These are phyloP conservation scores for Capronia americana DNA, from an alignment of 2,329 filamentous ascomycete species.

Conservation along the genomic window DNA sequence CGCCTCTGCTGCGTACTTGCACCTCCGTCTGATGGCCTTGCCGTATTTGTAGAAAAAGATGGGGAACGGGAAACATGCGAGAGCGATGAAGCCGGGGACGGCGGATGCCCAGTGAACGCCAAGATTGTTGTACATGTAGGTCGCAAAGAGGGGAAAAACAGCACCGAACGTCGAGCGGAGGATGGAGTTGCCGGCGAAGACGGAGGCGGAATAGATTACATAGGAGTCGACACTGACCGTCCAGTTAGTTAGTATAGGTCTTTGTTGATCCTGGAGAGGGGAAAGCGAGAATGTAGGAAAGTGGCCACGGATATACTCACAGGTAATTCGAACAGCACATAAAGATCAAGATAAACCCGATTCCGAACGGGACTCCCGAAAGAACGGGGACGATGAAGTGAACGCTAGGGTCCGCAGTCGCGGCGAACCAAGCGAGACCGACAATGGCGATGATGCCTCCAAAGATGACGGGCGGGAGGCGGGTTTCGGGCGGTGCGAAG, in stretches of 20 bases:
- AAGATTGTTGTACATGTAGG: constrained; percentile 52
- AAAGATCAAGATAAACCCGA: constrained; percentile 49
- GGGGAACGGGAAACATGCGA: constrained; percentile 53
- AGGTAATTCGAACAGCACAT: constrained; percentile 50
- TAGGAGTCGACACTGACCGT: constrained; percentile 47
- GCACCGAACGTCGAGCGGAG: constrained; percentile 55
- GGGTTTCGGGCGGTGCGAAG: constrained; percentile 53
- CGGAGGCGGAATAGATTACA: constrained; percentile 52
- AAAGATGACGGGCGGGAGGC: constrained; percentile 57
- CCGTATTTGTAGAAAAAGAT: constrained; percentile 39
- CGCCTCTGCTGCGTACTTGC: constrained; percentile 34
- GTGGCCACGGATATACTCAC: constrained; percentile 14
- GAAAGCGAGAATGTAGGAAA: neutral
- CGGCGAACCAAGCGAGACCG: constrained; percentile 66
- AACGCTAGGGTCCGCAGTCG: constrained; percentile 57
- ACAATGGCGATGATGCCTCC: constrained; percentile 61
- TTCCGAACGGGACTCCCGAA: constrained; percentile 49
- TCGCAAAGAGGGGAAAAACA: constrained; percentile 56
- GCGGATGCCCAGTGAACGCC: constrained; percentile 57
- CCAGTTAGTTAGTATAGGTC: neutral
- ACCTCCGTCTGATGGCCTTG: constrained; percentile 26
- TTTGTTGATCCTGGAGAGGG: neutral
- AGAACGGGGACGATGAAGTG: constrained; percentile 48
- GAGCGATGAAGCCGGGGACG: constrained; percentile 54
- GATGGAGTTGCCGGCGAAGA: constrained; percentile 53